Evolutionary conservation across 345 rosid genomes (phyloP), one percentile per base, ranked within the genome.

Genomic region (Eucalyptus victrix): DNA sequence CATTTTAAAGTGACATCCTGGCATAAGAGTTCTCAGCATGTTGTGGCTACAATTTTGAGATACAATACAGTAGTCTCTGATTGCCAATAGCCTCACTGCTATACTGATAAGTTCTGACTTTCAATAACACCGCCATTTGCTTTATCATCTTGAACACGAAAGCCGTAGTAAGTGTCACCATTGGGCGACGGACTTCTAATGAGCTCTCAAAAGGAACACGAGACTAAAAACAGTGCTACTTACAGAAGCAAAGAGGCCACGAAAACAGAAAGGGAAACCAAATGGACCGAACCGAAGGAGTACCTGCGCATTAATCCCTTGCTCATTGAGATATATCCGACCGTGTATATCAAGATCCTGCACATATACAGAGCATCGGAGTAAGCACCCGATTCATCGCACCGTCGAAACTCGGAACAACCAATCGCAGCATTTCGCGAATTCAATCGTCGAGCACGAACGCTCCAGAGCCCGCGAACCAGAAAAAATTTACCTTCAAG

Each of bases 301-400:
- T 92, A 97, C 99, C 99, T 97, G 99, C 11, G 98, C 98, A 92
- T 97, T 97, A 67, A 97, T 95, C 89, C 99, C 99, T 95, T 96
- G 99, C 90, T 94, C 98, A 89, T 94, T 96, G 89, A 97, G 90
- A 91, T 97, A 95, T 88, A 97, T 93, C 88, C 99, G 93, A 87
- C 99, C 99, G 88, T 80, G 95, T 87, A 96, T 92, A 90, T 97
- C 95, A 88, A 92, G 93, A 89, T 89, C 97, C 97, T 95, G 92
- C n/a, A 60, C 65, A 88, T 37, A 65, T 28, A 37, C 50, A 28
- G 14, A 62, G 44, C 30, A 44, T 40, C 44, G 56, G 16, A 89
- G 37, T 60, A 37, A 28, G 49, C 45, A 76, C 17, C 85, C 24
- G 47, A 76, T 76, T 40, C 47, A 76, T 37, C 3, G 47, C 47